Evolutionary conservation across 108 stramenopile species (phyloP).

Genomic region (Skeletonema potamos): DNA sequence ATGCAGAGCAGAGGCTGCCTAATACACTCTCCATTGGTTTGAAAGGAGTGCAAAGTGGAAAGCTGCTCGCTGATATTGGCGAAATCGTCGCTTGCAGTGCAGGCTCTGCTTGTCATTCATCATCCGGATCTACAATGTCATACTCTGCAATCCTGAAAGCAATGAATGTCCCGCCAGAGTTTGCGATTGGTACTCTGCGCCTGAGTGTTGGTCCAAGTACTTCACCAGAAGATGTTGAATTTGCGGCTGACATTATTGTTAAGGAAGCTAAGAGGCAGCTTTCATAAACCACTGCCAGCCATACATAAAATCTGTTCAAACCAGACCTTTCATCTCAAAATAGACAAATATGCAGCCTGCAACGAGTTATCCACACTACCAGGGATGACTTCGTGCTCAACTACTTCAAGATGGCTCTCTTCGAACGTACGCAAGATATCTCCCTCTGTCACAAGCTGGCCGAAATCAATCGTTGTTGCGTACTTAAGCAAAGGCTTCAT

Average conservation of each 20-base stretch:
- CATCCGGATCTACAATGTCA: slow-evolving; percentile 35
- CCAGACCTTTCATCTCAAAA: slow-evolving; percentile 18
- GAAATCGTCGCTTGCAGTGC: slow-evolving; percentile 86
- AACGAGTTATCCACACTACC: slow-evolving; percentile 53
- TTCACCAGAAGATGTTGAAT: slow-evolving; percentile 75
- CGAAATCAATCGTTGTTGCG: slow-evolving; percentile 76
- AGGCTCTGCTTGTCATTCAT: slow-evolving; percentile 90
- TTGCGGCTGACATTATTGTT: slow-evolving; percentile 76
- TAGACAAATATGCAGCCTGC: slow-evolving; percentile 61
- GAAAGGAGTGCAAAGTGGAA: slow-evolving; percentile 55
- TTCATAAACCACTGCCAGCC: not conserved
- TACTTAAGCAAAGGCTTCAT: slow-evolving; percentile 65
- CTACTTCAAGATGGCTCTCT: slow-evolving; percentile 42
- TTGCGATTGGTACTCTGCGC: slow-evolving; percentile 89
- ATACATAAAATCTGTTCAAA: not conserved
- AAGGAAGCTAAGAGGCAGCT: slow-evolving; percentile 51
- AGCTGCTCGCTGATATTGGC: slow-evolving; percentile 59
- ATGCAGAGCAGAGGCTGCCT: slow-evolving; percentile 69
- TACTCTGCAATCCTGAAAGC: slow-evolving; percentile 83
- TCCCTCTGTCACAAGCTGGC: slow-evolving; percentile 50
- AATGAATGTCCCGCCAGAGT: slow-evolving; percentile 80
- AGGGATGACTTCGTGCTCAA: slow-evolving; percentile 49
- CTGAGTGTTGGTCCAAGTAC: slow-evolving; percentile 90
- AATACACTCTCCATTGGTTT: slow-evolving; percentile 94
- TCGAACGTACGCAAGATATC: slow-evolving; percentile 43